phyloP scores from a whole-genome alignment of 2,329 filamentous ascomycete genomes.

The Botrytis galanthina region DNA sequence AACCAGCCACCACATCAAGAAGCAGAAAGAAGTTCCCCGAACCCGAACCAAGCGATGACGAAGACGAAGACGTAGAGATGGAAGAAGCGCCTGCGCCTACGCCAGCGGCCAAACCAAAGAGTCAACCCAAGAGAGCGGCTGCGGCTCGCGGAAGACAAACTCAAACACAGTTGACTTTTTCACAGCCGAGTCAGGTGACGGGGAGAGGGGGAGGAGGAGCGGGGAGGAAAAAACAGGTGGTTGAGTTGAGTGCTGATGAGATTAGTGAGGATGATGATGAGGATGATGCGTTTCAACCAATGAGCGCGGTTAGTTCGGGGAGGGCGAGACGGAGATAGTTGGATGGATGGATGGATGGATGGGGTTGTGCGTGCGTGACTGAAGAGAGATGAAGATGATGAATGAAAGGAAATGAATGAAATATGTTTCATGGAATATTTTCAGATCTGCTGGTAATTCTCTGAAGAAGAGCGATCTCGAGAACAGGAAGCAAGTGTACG shows the following conservation, averaged over 20 bases:
- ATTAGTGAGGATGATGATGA: conserved; percentile 50
- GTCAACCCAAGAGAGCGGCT: conserved; percentile 33
- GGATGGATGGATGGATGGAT: background rate
- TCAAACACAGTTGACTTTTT: conserved; percentile 53
- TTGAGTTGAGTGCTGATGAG: conserved; percentile 65
- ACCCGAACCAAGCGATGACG: conserved; percentile 39
- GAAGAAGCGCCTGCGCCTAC: conserved; percentile 45
- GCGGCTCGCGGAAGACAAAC: conserved; percentile 44
- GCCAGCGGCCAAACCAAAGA: conserved; percentile 39
- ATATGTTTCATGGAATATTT: background rate
- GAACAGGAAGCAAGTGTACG: background rate
- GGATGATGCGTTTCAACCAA: conserved; percentile 55
- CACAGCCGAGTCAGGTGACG: conserved; percentile 33
- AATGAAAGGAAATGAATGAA: background rate
- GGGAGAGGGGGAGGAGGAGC: background rate
- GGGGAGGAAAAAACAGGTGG: conserved; percentile 35
- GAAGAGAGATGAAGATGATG: too few species aligned
- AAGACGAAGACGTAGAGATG: conserved; percentile 53
- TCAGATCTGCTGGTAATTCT: background rate
- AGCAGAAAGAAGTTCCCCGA: conserved; percentile 44
- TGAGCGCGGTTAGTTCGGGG: conserved; percentile 21
- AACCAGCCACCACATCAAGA: conserved; percentile 41
- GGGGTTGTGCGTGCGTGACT: background rate
- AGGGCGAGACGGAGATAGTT: background rate
- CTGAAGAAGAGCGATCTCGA: background rate